These are phyloP conservation scores for Aspergillus asperescens DNA, from an alignment of 495 filamentous ascomycete species.

Conservation along the genomic window DNA sequence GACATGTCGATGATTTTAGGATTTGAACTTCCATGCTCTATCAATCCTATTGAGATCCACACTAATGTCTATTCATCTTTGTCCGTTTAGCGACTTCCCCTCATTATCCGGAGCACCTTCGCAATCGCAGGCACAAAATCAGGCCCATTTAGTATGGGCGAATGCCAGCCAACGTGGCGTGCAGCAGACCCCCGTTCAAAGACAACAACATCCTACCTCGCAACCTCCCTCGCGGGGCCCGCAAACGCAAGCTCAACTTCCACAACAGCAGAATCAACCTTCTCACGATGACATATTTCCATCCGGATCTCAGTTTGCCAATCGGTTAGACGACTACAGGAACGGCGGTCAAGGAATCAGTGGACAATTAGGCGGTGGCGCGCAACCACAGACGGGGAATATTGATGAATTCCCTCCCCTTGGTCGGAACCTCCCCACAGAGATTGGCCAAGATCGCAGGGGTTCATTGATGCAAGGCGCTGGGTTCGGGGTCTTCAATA, in stretches of 20 bases:
- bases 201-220: constrained; percentile 54
- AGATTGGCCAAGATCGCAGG: constrained; percentile 63
- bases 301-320: constrained; percentile 49
- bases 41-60: constrained; percentile 4
- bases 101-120: constrained; percentile 69
- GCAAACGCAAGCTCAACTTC: constrained; percentile 47
- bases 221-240: constrained; percentile 45
- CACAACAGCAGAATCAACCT: constrained; percentile 56
- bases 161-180: constrained; percentile 51
- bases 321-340: constrained; percentile 52
- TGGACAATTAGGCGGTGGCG: constrained; percentile 46
- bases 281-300: constrained; percentile 53
- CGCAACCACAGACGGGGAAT: constrained; percentile 61
- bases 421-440: constrained; percentile 63
- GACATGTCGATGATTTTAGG: background rate
- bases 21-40: constrained; percentile 4
- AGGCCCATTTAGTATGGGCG: constrained; percentile 63
- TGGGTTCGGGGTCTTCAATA: constrained; percentile 54
- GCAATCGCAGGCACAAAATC: constrained; percentile 54
- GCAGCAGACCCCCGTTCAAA: constrained; percentile 60
- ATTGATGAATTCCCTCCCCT: constrained; percentile 84
- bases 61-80: constrained; percentile 17
- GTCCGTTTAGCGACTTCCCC: constrained; percentile 67
- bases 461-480: constrained; percentile 60
- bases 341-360: constrained; percentile 58